Evolutionary conservation across 805 yeast species (phyloP), one percentile per base, ranked within the genome.

Genomic region (Candida ascalaphidarum): DNA sequence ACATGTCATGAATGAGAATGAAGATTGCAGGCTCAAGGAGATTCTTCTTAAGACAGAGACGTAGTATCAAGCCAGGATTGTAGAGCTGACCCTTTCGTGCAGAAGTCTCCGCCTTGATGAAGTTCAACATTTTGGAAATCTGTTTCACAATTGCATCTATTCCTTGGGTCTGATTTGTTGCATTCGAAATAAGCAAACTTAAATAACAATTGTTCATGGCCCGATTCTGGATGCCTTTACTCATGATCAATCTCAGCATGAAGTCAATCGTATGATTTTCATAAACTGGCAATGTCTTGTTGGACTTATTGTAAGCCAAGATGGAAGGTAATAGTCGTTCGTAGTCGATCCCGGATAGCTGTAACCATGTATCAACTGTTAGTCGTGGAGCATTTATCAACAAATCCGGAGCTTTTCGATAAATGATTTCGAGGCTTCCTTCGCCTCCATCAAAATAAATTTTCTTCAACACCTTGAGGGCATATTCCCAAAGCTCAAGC

Each of bases 361-460:
- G 67, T 44, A 82, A 68, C 96, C 96, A 92, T 0, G 82, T 65
- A 28, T 78, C 80, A 2, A 83, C 74, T 0, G 95, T 84, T 9
- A 65, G 68, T 17, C 58, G 60, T 0, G 98, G 88, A 10, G 69
- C 55, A 40, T 82, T 81, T 2, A 75, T 60, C 28, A 92, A 49
- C 21, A 92, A 50, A 0, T 77, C 77, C 0, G 80, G 75, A 1
- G 96, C 67, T 34, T 77, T 75, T 35, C 71, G 69, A 54, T 85
- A 83, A 4, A 81, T 68, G 7, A 73, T 30, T 7, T 41, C 47
- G 12, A 40, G 41, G 5, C 45, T 37, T 10, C 32, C 30, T 14
- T 37, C 37, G 0, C 55, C 46, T 0, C 65, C 56, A 22, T 68
- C 67, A 22, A 66, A 64, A 30, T 66, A 66, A 23, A 70, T 61